These are phyloP conservation scores for Crithidia sp. DNA, from an alignment of 208 protist genomes.

Conservation along the genomic window DNA sequence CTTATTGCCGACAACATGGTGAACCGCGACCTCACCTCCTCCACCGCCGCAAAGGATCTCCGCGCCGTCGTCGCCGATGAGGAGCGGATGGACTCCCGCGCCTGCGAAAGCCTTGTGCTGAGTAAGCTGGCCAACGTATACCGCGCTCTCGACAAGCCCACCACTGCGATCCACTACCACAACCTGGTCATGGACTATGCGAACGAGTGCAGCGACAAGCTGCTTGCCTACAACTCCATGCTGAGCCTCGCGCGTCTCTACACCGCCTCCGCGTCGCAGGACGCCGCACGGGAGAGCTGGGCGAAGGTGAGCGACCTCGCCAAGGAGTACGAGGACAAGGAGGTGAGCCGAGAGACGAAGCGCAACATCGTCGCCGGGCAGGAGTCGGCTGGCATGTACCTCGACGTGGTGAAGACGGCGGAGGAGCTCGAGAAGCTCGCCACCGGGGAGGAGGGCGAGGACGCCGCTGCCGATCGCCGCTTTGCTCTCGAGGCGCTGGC, in stretches of 20 bases:
- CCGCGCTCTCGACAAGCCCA: constrained; percentile 66
- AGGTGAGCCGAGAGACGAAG: constrained; percentile 85
- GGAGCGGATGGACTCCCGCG: constrained; percentile 55
- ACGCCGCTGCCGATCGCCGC: constrained; percentile 66
- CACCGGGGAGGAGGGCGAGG: constrained; percentile 65
- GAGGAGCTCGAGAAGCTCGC: constrained; percentile 74
- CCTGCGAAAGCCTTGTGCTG: constrained; percentile 70
- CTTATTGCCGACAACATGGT: constrained; percentile 33
- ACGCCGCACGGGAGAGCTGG: constrained; percentile 72
- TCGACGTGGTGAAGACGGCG: constrained; percentile 71
- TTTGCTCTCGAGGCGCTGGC: constrained; percentile 86
- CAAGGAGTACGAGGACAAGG: constrained; percentile 82
- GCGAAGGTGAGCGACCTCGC: constrained; percentile 80
- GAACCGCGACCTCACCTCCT: constrained; percentile 32
- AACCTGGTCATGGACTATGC: constrained; percentile 77
- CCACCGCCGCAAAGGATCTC: constrained; percentile 40
- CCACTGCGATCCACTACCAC: constrained; percentile 80
- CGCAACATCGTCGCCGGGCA: constrained; percentile 83
- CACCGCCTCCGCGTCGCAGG: constrained; percentile 49
- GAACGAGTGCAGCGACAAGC: constrained; percentile 59
- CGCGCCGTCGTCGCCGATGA: constrained; percentile 55
- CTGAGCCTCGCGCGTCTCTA: constrained; percentile 81
- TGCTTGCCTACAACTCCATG: constrained; percentile 82
- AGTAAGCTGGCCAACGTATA: constrained; percentile 82
- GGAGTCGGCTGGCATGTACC: constrained; percentile 67